phyloP scores from a whole-genome alignment of 768 basidiomycete genomes.

The Coprinopsis cinerea region DNA sequence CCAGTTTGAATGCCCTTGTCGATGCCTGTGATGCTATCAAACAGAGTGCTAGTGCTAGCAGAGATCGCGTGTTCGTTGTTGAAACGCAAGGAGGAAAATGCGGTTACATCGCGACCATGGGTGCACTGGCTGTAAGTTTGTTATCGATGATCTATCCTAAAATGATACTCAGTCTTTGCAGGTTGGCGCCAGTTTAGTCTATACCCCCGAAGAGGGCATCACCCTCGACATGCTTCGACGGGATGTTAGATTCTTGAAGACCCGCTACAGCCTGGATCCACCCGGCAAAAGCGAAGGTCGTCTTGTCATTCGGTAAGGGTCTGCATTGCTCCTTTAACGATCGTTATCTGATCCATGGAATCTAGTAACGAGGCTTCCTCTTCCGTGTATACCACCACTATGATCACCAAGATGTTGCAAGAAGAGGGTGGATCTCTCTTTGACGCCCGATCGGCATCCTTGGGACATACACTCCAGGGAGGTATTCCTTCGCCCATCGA shows the following conservation, averaged over 20 bases:
- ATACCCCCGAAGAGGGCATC: constrained; percentile 91
- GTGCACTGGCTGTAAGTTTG: constrained; percentile 82
- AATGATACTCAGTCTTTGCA: constrained; percentile 22
- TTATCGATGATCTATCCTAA: constrained; percentile 3
- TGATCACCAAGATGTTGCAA: constrained; percentile 89
- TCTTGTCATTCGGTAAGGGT: constrained; percentile 77
- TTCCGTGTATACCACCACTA: constrained; percentile 82
- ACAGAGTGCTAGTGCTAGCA: constrained; percentile 93
- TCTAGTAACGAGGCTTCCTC: constrained; percentile 82
- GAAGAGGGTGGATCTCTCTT: constrained; percentile 92
- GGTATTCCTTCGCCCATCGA: constrained; percentile 94
- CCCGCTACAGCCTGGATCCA: constrained; percentile 77
- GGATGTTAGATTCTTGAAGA: constrained; percentile 86
- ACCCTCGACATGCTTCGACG: constrained; percentile 71
- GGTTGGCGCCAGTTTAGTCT: constrained; percentile 90
- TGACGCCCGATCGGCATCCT: constrained; percentile 90
- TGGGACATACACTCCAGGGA: constrained; percentile 96
- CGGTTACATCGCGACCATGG: constrained; percentile 93
- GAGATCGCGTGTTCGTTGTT: constrained; percentile 95
- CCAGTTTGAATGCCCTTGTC: constrained; percentile 95
- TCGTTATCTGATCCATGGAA: constrained; percentile 2
- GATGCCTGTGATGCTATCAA: constrained; percentile 98
- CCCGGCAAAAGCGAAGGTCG: constrained; percentile 92
- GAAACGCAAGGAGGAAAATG: constrained; percentile 98
- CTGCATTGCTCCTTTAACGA: neutral